Conservation (phyloP, 208 protist genomes). For the Trypanosoma avium region DNA sequence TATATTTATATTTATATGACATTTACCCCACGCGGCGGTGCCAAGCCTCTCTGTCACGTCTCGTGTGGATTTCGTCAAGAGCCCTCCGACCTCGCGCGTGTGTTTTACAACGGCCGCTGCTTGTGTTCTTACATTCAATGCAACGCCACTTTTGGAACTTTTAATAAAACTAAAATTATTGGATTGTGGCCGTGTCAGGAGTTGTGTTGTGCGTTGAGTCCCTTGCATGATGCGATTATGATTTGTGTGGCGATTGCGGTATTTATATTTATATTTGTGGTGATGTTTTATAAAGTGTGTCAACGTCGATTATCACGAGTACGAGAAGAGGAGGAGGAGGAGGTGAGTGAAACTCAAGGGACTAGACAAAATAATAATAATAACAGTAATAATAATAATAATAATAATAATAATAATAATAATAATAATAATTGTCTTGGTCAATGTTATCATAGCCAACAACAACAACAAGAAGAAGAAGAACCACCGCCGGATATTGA, state of each 20-base stretch:
- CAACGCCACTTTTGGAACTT: background rate
- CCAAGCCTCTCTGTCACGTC: too few species aligned
- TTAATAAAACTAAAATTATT: background rate
- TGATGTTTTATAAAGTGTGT: background rate
- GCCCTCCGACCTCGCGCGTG: background rate
- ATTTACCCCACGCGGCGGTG: too few species aligned
- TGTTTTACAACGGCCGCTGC: background rate
- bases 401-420: too few species aligned
- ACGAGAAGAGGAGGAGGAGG: background rate
- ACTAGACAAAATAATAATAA: too few species aligned
- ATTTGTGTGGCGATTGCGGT: conserved; percentile 3
- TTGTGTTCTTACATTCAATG: background rate
- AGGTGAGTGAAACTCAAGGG: background rate
- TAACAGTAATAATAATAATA: too few species aligned
- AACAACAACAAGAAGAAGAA: too few species aligned
- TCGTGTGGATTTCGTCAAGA: background rate
- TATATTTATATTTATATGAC: too few species aligned
- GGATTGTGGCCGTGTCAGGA: background rate
- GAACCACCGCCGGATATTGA: too few species aligned
- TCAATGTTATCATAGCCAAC: too few species aligned
- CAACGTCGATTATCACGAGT: background rate
- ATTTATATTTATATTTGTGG: background rate
- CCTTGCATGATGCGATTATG: too few species aligned
- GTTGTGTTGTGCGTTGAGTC: background rate
- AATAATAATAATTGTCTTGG: too few species aligned